A percentile compares a stretch with the other conserved stretches of the same genome.
Evolutionary conservation across 331 rosid genomes (phyloP).

Genomic region (Stylosanthes scabra): DNA sequence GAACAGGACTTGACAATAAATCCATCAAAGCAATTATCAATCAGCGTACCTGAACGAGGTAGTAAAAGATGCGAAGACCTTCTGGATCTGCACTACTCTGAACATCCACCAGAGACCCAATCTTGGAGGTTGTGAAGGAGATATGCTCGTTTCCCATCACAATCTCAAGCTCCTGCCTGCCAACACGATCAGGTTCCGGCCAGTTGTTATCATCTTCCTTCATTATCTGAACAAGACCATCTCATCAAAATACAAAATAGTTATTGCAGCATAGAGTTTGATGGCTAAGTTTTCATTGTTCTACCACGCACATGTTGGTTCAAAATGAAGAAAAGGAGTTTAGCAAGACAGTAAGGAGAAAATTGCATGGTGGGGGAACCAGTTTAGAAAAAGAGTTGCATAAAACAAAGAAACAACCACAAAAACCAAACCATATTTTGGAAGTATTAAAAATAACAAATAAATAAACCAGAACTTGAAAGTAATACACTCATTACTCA

Average conservation of each 20-base stretch:
- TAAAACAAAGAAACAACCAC: too few relatives aligned
- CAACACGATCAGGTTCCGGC: conserved; percentile 98
- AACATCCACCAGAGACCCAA: conserved; percentile 96
- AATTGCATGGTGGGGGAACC: too few relatives aligned
- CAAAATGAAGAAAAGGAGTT: background rate
- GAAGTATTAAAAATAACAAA: too few relatives aligned
- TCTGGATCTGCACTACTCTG: conserved; percentile 96
- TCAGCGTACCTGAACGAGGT: conserved; percentile 87
- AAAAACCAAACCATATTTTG: too few relatives aligned
- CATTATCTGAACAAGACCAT: conserved; percentile 64
- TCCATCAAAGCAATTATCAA: conserved; percentile 4
- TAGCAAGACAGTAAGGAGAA: background rate
- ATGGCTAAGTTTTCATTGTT: background rate
- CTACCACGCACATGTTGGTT: background rate
- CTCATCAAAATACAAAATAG: background rate
- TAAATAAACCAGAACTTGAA: too few relatives aligned
- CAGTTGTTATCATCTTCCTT: conserved; percentile 97
- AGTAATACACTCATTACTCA: too few relatives aligned
- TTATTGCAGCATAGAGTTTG: too few relatives aligned
- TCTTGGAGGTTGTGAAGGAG: conserved; percentile 95
- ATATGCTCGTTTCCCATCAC: conserved; percentile 98
- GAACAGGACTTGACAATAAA: background rate
- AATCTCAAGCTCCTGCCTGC: conserved; percentile 97
- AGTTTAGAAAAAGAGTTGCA: too few relatives aligned
- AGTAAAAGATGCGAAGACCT: conserved; percentile 97